Base-by-base conservation (phyloP, 768 basidiomycete genomes). In the Kwoniella dendrophila region DNA sequence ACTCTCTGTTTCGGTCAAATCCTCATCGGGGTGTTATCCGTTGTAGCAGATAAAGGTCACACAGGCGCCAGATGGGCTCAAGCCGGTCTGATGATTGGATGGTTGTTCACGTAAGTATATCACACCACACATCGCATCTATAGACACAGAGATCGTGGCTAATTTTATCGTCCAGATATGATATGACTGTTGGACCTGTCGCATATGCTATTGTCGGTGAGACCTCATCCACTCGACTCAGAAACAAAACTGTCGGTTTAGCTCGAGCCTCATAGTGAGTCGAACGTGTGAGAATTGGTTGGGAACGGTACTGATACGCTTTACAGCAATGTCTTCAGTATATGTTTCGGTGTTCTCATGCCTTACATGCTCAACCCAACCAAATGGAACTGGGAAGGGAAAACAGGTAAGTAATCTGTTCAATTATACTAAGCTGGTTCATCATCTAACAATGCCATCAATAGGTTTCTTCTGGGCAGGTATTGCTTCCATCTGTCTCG, bases 331-430 rank as follows among this genome's bases (percentile, higher is more conserved):
- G 45, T 69, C 16, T 54, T 54, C 54, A 56, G 62, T 33, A 57
- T 63, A 22, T 63, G 62, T 45, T 56, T 54, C 24, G 59, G 59
- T 49, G 58, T 71, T 11, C 5, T 75, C 24, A 71, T 52, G 43
- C 74, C 74, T 32, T 73, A 73, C 64, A 73, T 73, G 69, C 65
- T 74, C 45, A 73, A 74, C 62, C 45, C 62, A 12, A 72, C 70
- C 11, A 64, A 62, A 30, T 67, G 70, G 70, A 61, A 61, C 41
- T 61, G 59, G 59, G 59, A 38, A 22, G 52, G 59, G 54, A 51
- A 51, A 33, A 51, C 49, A n/a, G 49, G 49, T 56, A 6, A 56
- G 43, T 32, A 29, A 26, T 45, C 18, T 27, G 26, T 49, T 48
- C 41, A 44, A 36, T 29, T 40, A 27, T 12, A 20, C 11, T n/a